Evolutionary conservation across 2,329 filamentous ascomycete genomes (phyloP).

Genomic region (Pyrenophora teres): DNA sequence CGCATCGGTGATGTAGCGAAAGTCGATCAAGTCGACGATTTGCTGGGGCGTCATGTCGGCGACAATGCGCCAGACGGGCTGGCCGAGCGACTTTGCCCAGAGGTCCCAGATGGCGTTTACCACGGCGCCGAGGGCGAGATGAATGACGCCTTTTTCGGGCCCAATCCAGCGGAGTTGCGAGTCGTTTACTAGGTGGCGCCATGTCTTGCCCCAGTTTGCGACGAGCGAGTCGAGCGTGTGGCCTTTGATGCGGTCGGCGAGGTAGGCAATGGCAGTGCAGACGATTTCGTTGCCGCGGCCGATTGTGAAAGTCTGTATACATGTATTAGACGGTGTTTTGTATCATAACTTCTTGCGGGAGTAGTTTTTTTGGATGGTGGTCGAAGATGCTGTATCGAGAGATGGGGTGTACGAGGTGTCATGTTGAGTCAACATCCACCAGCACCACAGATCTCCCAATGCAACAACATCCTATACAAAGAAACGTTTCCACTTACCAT

Average conservation of each 20-base stretch:
- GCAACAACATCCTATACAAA: neutral
- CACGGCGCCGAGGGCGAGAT: slow-evolving; percentile 85
- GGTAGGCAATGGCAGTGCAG: slow-evolving; percentile 78
- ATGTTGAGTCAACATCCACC: neutral
- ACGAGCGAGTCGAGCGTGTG: slow-evolving; percentile 78
- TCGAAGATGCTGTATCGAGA: neutral
- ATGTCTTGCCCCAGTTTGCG: slow-evolving; percentile 82
- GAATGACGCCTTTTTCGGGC: slow-evolving; percentile 91
- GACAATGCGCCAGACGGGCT: slow-evolving; percentile 89
- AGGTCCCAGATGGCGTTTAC: slow-evolving; percentile 94
- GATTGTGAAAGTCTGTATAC: slow-evolving; percentile 70
- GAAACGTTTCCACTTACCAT: slow-evolving; percentile 65
- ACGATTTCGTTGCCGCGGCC: slow-evolving; percentile 92
- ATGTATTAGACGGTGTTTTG: neutral
- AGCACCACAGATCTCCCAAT: neutral
- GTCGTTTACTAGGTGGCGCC: slow-evolving; percentile 90
- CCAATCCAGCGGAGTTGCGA: slow-evolving; percentile 92
- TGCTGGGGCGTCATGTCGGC: slow-evolving; percentile 89
- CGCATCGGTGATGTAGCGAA: slow-evolving; percentile 93
- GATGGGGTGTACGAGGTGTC: neutral
- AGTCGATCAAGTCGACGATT: slow-evolving; percentile 87
- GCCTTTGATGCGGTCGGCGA: slow-evolving; percentile 75
- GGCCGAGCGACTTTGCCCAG: slow-evolving; percentile 85
- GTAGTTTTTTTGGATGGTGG: neutral
- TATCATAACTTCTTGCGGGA: neutral